Percentiles rank a stretch among this genome's conserved stretches.
phyloP scores from a whole-genome alignment of 441 rosid genomes.

The Isatis lusitanica region DNA sequence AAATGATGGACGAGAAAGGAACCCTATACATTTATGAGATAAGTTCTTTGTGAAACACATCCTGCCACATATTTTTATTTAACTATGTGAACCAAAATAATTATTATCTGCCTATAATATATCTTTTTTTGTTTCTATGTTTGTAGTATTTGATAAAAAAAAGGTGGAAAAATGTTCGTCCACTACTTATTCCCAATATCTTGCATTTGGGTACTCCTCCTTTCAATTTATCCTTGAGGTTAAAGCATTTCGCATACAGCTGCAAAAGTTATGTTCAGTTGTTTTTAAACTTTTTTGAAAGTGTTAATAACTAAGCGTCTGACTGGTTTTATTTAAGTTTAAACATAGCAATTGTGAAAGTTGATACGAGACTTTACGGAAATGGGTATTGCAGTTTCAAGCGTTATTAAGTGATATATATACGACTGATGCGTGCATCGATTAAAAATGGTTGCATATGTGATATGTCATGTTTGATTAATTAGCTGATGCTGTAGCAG shows the following conservation, averaged over 20 bases:
- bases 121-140: neutral
- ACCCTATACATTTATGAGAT: neutral
- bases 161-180: conserved; percentile 18
- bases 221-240: conserved; percentile 25
- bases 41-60: conserved; percentile 16
- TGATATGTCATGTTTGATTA: too few species aligned
- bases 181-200: conserved; percentile 40
- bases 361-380: too few species aligned
- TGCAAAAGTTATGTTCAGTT: neutral
- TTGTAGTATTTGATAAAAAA: neutral
- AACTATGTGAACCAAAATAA: conserved; percentile 8
- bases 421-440: too few species aligned
- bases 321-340: neutral
- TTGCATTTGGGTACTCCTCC: conserved; percentile 29
- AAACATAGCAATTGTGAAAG: too few species aligned
- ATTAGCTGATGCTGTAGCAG: too few species aligned
- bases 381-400: too few species aligned
- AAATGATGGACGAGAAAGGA: neutral
- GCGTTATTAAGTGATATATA: too few species aligned
- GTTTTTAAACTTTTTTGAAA: neutral
- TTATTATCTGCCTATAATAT: neutral
- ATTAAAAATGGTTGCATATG: too few species aligned
- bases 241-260: neutral
- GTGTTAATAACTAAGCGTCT: neutral
- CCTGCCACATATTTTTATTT: neutral